These are phyloP conservation scores for Boletus barrowsii DNA, from an alignment of 768 basidiomycete species.

Conservation along the genomic window DNA sequence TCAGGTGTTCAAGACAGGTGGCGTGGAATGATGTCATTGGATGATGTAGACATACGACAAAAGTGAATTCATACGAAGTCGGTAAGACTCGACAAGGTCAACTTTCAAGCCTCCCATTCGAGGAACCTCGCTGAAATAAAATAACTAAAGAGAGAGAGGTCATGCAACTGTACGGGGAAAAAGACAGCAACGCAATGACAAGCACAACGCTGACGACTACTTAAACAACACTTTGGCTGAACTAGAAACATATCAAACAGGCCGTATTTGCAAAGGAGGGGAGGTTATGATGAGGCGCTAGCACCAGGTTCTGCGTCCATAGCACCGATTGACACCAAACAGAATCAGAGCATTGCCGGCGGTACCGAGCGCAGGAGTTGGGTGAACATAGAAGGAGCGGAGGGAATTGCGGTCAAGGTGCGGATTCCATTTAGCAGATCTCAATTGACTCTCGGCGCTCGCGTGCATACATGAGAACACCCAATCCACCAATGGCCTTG, in stretches of 20 bases:
- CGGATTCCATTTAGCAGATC: constrained; percentile 47
- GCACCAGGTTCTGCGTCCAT: constrained; percentile 24
- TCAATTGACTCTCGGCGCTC: constrained; percentile 76
- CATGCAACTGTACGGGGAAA: constrained; percentile 15
- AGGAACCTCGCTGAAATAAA: constrained; percentile 17
- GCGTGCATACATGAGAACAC: constrained; percentile 75
- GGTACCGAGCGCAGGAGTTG: constrained; percentile 8
- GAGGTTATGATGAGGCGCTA: constrained; percentile 20
- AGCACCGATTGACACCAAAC: constrained; percentile 10
- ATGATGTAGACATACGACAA: constrained; percentile 7
- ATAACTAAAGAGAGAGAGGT: constrained; percentile 18
- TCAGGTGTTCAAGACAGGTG: neutral
- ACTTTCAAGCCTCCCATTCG: constrained; percentile 30
- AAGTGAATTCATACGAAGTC: constrained; percentile 7
- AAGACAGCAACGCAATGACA: constrained; percentile 24
- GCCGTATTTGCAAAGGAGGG: constrained; percentile 27
- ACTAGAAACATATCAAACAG: constrained; percentile 19
- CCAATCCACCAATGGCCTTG: constrained; percentile 79
- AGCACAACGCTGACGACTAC: constrained; percentile 24
- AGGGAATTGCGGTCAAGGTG: constrained; percentile 10
- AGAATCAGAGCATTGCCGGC: constrained; percentile 11
- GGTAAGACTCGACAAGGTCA: constrained; percentile 33
- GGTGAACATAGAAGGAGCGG: constrained; percentile 19
- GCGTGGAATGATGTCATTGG: constrained; percentile 14
- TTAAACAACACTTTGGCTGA: constrained; percentile 26